These are phyloP conservation scores for Xylariaceae sp. DNA, from an alignment of 2,329 filamentous ascomycete species.

Conservation along the genomic window DNA sequence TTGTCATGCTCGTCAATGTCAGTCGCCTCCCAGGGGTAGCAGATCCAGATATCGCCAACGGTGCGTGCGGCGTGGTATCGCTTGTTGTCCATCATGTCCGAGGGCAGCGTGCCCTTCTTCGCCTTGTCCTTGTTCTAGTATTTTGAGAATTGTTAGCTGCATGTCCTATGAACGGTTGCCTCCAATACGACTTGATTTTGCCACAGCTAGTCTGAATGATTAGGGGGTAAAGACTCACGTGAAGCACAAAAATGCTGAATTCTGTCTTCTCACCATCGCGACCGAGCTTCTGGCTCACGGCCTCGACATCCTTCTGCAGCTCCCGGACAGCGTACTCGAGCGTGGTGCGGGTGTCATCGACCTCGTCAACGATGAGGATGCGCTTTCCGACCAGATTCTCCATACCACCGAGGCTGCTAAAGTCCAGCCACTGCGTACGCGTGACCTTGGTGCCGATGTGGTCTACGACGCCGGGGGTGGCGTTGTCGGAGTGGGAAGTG, in stretches of 20 bases:
- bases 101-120: constrained; percentile 85
- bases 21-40: constrained; percentile 96
- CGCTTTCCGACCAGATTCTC: constrained; percentile 77
- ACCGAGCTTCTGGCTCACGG: constrained; percentile 71
- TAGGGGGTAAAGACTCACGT: constrained; percentile 68
- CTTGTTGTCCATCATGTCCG: constrained; percentile 69
- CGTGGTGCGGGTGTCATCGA: constrained; percentile 78
- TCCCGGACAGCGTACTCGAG: constrained; percentile 78
- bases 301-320: constrained; percentile 84
- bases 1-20: constrained; percentile 92
- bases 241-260: constrained; percentile 93
- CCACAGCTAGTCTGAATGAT: too few relatives aligned
- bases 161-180: neutral
- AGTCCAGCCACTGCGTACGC: constrained; percentile 95
- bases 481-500: constrained; percentile 49
- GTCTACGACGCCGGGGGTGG: constrained; percentile 59
- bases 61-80: constrained; percentile 85
- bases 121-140: constrained; percentile 88
- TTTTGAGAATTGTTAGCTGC: neutral
- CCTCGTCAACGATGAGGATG: constrained; percentile 82
- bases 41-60: constrained; percentile 94
- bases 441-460: constrained; percentile 88
- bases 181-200: too few relatives aligned
- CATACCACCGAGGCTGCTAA: constrained; percentile 67
- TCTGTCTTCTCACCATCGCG: constrained; percentile 70